Conservation (phyloP, 257 asterid genomes). For the Lavandula angustifolia region DNA sequence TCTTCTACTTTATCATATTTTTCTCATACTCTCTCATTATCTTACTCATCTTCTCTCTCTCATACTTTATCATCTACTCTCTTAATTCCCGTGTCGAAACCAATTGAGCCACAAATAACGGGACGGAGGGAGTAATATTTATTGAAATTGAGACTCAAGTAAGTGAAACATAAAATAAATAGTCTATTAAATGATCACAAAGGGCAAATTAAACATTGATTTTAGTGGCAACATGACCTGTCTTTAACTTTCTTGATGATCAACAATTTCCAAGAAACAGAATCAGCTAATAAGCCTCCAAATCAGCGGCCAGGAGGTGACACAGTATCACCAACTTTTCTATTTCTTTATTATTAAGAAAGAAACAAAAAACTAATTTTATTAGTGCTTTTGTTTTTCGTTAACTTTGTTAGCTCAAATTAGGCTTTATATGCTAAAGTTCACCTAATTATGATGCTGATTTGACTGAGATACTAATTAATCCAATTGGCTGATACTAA, state of each 20-base stretch:
- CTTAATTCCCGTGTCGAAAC: too few species aligned
- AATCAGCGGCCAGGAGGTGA: conserved; percentile 36
- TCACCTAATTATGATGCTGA: conserved; percentile 13
- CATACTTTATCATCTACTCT: too few species aligned
- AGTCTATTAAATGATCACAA: background rate
- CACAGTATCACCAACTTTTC: conserved; percentile 35
- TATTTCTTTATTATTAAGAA: background rate
- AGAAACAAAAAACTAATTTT: background rate
- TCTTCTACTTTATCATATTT: too few species aligned
- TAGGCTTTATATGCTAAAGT: conserved; percentile 14
- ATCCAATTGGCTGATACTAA: conserved; percentile 42
- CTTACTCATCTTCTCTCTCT: too few species aligned
- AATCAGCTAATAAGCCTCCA: conserved; percentile 25
- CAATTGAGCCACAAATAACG: too few species aligned
- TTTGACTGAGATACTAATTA: conserved; percentile 31
- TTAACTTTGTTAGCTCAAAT: conserved; percentile 15
- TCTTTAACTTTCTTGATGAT: background rate
- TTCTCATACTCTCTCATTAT: too few species aligned
- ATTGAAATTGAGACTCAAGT: background rate
- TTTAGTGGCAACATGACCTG: conserved; percentile 23
- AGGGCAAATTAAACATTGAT: conserved; percentile 25
- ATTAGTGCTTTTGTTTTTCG: background rate
- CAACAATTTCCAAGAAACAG: conserved; percentile 20
- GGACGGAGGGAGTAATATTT: too few species aligned
- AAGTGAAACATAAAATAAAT: background rate